Base-by-base conservation (phyloP, 148 eudicot genomes). In the Nepenthes mirabilis region DNA sequence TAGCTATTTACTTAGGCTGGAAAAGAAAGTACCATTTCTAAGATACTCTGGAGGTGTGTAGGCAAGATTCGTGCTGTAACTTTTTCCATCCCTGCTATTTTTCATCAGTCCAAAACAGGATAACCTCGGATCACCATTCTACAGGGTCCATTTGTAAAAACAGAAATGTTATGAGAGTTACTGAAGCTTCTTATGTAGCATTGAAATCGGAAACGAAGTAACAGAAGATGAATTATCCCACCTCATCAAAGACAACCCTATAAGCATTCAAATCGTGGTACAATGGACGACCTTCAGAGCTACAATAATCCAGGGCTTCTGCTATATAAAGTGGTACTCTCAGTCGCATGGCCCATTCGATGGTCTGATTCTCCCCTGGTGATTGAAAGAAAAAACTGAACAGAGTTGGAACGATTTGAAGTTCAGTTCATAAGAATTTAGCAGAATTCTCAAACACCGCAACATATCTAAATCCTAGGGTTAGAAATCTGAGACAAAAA, bases 271-370 rank as follows among this genome's bases (percentile, higher is more conserved):
- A 72, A 69, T 86, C 95, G 43, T 86, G 95, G 65, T 86, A 90
- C 70, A 86, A 74, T 36, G 83, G 79, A 43, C 76, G 87, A 34
- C 90, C 94, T 78, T 86, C 82, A 11, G 76, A 68, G 72, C 80
- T 73, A 61, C 95, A 90, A 74, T 90, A 86, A 47, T 90, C 81
- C 60, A 90, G 80, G 67, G 95, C 91, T 68, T 90, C 90, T 54
- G 95, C 88, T 57, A 90, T 83, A 77, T 73, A 67, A 59, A 80
- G 77, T 49, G 91, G 90, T 51, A 86, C 95, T 72, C 88, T 80
- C 59, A 86, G 65, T 43, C 97, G 80, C 97, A 90, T 86, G n/a
- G 81, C 82, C 97, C 97, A 90, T 68, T 90, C 95, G 60, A 90
- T 84, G 32, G 97, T 84, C 68, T 84, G 95, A 55, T 72, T 84